Conservation (phyloP, 164 flowering plant species). For the Pachysandra terminalis region DNA sequence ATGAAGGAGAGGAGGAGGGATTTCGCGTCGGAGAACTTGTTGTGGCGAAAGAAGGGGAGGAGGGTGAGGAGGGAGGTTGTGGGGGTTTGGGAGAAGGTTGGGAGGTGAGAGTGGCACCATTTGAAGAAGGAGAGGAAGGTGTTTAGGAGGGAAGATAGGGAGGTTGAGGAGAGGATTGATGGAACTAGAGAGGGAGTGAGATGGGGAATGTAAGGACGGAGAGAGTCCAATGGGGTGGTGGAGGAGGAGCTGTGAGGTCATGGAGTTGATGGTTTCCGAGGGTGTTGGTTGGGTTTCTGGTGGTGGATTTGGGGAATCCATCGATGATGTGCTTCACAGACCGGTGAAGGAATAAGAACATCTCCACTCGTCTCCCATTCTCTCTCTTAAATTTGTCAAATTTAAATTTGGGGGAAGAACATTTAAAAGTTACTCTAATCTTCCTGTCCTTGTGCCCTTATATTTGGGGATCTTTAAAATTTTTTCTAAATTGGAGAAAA, state of each 20-base stretch:
- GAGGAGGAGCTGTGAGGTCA: conserved; percentile 6
- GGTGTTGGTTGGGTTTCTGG: neutral
- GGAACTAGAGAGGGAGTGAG: conserved; percentile 20
- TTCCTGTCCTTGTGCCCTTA: too few relatives aligned
- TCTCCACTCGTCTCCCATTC: too few relatives aligned
- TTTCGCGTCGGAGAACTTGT: conserved; percentile 42
- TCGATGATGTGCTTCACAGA: too few relatives aligned
- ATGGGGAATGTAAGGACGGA: conserved; percentile 14
- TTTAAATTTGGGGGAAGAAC: too few relatives aligned
- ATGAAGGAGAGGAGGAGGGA: conserved; percentile 49
- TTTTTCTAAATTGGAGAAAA: too few relatives aligned
- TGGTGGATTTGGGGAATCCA: neutral
- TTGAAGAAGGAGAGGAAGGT: conserved; percentile 28
- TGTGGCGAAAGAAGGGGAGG: conserved; percentile 29
- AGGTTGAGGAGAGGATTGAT: conserved; percentile 21
- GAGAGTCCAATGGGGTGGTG: neutral
- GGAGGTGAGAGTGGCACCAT: conserved; percentile 23
- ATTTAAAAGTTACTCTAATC: too few relatives aligned
- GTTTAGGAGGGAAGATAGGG: conserved; percentile 7
- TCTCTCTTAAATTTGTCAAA: too few relatives aligned
- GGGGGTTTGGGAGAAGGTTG: conserved; percentile 11
- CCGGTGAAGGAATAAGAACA: too few relatives aligned
- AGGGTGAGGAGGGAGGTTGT: conserved; percentile 20
- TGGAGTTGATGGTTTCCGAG: conserved; percentile 7
- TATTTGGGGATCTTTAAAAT: too few relatives aligned